Percentiles rank a stretch among this genome's conserved stretches.
Conservation (phyloP, 495 filamentous ascomycete genomes). For the Niebla homalea region DNA sequence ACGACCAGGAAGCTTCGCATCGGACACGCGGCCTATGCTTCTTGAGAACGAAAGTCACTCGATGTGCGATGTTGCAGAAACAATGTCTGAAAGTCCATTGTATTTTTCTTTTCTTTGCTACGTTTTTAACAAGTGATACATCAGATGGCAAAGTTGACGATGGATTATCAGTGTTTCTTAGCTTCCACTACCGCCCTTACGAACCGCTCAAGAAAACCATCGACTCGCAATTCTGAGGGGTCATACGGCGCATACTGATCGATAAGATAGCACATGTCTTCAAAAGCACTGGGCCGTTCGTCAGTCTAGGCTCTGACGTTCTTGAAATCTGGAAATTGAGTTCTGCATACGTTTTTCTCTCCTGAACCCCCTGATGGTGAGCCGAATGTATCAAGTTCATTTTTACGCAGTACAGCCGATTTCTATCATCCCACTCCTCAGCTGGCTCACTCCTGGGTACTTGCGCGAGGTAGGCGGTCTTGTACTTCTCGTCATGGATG, state of each 20-base stretch:
- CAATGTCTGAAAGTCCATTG: no score
- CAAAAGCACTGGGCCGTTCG: conserved; percentile 1
- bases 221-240: background rate
- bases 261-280: conserved; percentile 9
- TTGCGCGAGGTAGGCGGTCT: conserved; percentile 3
- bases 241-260: background rate
- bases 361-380: background rate
- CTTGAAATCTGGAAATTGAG: background rate
- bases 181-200: no score
- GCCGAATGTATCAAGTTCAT: conserved; percentile 2
- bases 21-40: no score
- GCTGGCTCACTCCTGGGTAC: conserved; percentile 8
- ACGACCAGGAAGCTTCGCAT: no score
- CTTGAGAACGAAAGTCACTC: no score
- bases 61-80: no score
- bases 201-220: no score
- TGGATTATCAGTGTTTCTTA: no score
- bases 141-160: no score
- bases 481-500: conserved; percentile 2
- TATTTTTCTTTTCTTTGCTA: no score
- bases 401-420: conserved; percentile 11
- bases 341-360: conserved; percentile 1
- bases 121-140: no score
- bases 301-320: background rate
- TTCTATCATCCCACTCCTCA: conserved; percentile 15